phyloP scores from a whole-genome alignment of 2,329 filamentous ascomycete species.

The Exophiala calicioides region DNA sequence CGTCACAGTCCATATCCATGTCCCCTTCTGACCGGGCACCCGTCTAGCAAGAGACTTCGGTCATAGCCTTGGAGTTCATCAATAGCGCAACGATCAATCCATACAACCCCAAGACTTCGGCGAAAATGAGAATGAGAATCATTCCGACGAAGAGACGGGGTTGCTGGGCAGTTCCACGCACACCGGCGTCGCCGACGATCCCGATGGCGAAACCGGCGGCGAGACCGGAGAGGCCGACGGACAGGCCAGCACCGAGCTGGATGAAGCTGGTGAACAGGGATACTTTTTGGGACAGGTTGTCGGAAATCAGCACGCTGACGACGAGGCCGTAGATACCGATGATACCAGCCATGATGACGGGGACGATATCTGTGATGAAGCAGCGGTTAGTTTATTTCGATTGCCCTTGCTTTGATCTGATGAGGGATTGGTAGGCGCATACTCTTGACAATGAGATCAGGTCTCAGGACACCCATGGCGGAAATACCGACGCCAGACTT shows the following conservation, averaged over 20 bases:
- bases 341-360: conserved; percentile 97
- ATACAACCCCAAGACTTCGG: conserved; percentile 98
- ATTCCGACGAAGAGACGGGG: conserved; percentile 74
- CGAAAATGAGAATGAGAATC: conserved; percentile 99
- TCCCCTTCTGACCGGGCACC: conserved; percentile 1
- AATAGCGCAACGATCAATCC: conserved; percentile 97
- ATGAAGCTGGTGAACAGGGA: conserved; percentile 81
- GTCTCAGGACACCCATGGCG: conserved; percentile 95
- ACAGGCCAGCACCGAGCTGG: conserved; percentile 78
- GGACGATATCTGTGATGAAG: conserved; percentile 24
- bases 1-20: conserved; percentile 14
- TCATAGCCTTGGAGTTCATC: conserved; percentile 92
- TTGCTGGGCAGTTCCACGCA: conserved; percentile 55
- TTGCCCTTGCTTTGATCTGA: too few species aligned
- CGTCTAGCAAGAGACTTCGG: conserved; percentile 63
- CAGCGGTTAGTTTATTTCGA: conserved; percentile 6
- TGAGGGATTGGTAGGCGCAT: conserved; percentile 46
- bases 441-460: conserved; percentile 99
- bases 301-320: conserved; percentile 83
- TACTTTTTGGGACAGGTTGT: conserved; percentile 70
- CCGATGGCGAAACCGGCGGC: conserved; percentile 83
- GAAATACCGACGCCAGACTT: conserved; percentile 99
- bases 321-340: conserved; percentile 98
- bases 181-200: conserved; percentile 67
- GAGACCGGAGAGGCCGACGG: conserved; percentile 79